Conservation (phyloP, 1,284 basidiomycete genomes). For the Lignosus rhinocerotis region DNA sequence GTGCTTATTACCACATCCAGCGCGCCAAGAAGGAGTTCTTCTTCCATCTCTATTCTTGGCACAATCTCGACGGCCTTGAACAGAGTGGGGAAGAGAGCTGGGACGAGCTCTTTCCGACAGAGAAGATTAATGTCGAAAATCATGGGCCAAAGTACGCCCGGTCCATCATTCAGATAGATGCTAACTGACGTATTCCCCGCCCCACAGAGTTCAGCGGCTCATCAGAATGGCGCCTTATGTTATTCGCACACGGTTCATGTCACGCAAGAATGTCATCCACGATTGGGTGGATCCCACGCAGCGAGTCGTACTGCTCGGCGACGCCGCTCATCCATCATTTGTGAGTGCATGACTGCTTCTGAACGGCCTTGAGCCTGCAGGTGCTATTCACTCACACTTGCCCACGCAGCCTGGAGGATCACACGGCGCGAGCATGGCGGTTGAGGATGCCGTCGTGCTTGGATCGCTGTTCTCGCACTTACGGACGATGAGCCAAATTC, state of each 20-base stretch:
- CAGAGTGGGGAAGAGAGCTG: slow-evolving; percentile 24
- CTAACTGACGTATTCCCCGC: neutral
- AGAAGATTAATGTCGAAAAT: slow-evolving; percentile 13
- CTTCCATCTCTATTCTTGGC: slow-evolving; percentile 26
- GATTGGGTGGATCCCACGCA: slow-evolving; percentile 56
- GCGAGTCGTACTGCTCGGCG: slow-evolving; percentile 47
- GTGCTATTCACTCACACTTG: neutral
- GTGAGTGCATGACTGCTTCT: slow-evolving; percentile 29
- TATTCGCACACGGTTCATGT: slow-evolving; percentile 32
- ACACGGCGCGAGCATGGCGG: slow-evolving; percentile 43
- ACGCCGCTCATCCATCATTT: slow-evolving; percentile 49
- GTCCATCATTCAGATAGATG: neutral
- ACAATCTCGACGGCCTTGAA: slow-evolving; percentile 15
- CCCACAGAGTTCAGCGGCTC: slow-evolving; percentile 45
- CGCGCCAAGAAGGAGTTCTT: slow-evolving; percentile 22
- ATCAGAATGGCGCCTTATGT: slow-evolving; percentile 39
- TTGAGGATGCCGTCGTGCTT: slow-evolving; percentile 47
- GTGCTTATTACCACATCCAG: slow-evolving; percentile 4
- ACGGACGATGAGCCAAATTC: slow-evolving; percentile 40
- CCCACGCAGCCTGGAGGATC: slow-evolving; percentile 32
- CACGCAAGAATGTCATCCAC: slow-evolving; percentile 41
- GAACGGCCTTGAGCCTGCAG: slow-evolving; percentile 22
- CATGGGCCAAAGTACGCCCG: slow-evolving; percentile 21
- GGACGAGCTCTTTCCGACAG: slow-evolving; percentile 23
- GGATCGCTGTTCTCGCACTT: slow-evolving; percentile 49